phyloP scores from a whole-genome alignment of 768 basidiomycete species.

The Rickenella mellea region DNA sequence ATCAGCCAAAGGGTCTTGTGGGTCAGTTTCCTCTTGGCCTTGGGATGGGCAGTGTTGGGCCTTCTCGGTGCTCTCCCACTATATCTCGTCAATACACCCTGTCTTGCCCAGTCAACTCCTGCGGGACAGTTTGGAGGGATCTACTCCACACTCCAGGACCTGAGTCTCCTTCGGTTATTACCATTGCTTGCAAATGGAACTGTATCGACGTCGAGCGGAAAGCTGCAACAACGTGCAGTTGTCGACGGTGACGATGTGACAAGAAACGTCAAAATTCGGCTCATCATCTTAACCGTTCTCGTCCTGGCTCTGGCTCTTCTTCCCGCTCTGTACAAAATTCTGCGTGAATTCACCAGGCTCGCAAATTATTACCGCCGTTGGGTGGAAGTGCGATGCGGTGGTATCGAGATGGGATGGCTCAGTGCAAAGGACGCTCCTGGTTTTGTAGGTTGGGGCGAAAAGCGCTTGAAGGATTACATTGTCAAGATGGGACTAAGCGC shows the following conservation, averaged over 20 bases:
- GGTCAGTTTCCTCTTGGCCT: constrained; percentile 50
- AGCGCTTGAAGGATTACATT: constrained; percentile 59
- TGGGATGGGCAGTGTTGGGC: constrained; percentile 61
- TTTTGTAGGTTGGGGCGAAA: constrained; percentile 66
- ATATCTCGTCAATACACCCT: constrained; percentile 61
- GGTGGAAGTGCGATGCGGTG: constrained; percentile 53
- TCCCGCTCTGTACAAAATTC: constrained; percentile 55
- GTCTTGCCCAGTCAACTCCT: constrained; percentile 44
- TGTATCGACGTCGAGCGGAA: constrained; percentile 21
- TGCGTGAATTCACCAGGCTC: constrained; percentile 52
- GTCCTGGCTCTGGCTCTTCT: constrained; percentile 50
- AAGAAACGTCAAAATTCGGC: constrained; percentile 42
- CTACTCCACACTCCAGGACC: constrained; percentile 62
- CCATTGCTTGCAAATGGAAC: constrained; percentile 41
- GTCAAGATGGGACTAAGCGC: constrained; percentile 58
- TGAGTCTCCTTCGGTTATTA: constrained; percentile 69
- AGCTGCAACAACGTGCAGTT: constrained; percentile 25
- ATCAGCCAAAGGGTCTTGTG: constrained; percentile 64
- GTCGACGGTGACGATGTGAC: constrained; percentile 26
- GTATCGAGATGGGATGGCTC: constrained; percentile 70
- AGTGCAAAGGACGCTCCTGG: constrained; percentile 54
- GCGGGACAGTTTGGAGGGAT: constrained; percentile 41
- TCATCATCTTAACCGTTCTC: constrained; percentile 62
- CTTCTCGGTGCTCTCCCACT: constrained; percentile 66
- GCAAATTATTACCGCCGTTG: constrained; percentile 49